phyloP scores from a whole-genome alignment of 1,284 basidiomycete genomes.

The Ceratobasidium sp. region DNA sequence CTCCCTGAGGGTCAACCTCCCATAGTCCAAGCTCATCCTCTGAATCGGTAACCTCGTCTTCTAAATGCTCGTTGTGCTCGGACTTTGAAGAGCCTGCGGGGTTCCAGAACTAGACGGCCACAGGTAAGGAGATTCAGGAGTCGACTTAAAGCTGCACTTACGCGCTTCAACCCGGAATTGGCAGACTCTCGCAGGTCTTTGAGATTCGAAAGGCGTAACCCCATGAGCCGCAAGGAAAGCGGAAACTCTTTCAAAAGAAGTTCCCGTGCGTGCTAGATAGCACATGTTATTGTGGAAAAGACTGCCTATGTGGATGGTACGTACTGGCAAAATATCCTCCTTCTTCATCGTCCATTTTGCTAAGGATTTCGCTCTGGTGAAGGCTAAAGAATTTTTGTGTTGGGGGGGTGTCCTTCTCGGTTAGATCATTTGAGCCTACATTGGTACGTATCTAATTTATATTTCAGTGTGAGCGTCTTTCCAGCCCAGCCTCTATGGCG shows the following conservation, averaged over 20 bases:
- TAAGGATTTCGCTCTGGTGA: conserved; percentile 81
- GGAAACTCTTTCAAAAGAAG: conserved; percentile 82
- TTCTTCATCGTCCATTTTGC: conserved; percentile 76
- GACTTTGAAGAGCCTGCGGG: conserved; percentile 8
- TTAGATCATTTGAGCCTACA: conserved; percentile 51
- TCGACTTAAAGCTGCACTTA: conserved; percentile 45
- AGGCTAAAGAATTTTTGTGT: conserved; percentile 57
- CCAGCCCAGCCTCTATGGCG: conserved; percentile 70
- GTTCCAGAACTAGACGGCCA: conserved; percentile 8
- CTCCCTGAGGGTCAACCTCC: conserved; percentile 33
- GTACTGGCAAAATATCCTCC: conserved; percentile 77
- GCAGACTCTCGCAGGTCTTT: conserved; percentile 72
- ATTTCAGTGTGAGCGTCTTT: conserved; percentile 79
- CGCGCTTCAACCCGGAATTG: conserved; percentile 67
- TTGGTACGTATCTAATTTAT: conserved; percentile 80
- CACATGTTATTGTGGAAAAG: conserved; percentile 17
- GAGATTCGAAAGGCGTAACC: conserved; percentile 81
- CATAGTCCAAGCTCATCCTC: conserved; percentile 26
- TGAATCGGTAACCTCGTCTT: conserved; percentile 3
- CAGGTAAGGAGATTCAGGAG: conserved; percentile 43
- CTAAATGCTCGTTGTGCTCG: background rate
- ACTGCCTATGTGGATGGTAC: background rate
- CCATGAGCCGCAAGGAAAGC: conserved; percentile 78
- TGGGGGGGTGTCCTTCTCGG: background rate
- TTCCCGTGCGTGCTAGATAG: conserved; percentile 73